Evolutionary conservation across 257 asterid genomes (phyloP).

Genomic region (Przewalskia tangutica): DNA sequence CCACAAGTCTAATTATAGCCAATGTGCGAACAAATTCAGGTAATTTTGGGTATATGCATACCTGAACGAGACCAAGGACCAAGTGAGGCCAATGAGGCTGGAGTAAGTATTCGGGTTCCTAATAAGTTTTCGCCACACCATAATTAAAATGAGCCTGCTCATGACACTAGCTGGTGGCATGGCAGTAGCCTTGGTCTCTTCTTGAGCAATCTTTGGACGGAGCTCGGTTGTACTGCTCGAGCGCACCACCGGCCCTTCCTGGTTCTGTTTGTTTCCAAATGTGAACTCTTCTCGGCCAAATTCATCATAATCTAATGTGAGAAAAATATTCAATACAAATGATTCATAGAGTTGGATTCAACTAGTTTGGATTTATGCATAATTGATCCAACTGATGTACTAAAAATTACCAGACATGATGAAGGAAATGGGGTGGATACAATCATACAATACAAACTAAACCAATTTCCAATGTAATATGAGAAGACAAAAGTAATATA

Average conservation of each 20-base stretch:
- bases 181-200: slow-evolving; percentile 22
- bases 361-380: neutral
- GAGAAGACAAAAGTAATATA: neutral
- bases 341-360: neutral
- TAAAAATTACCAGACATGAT: slow-evolving; percentile 3
- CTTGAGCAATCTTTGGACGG: slow-evolving; percentile 40
- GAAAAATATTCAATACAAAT: neutral
- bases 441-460: neutral
- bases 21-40: neutral
- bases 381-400: neutral
- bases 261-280: slow-evolving; percentile 25
- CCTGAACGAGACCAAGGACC: slow-evolving; percentile 38
- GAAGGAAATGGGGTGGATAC: neutral
- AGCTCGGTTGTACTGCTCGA: slow-evolving; percentile 91
- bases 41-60: neutral
- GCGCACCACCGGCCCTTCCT: slow-evolving; percentile 48
- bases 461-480: neutral
- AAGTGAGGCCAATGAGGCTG: slow-evolving; percentile 30
- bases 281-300: slow-evolving; percentile 57
- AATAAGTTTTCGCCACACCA: slow-evolving; percentile 42
- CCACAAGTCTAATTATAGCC: neutral
- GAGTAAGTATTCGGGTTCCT: slow-evolving; percentile 44
- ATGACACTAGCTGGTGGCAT: slow-evolving; percentile 42
- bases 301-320: slow-evolving; percentile 60
- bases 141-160: slow-evolving; percentile 37